A percentile compares a stretch with the other conserved stretches of the same genome.
These are phyloP conservation scores for Colletotrichum costaricense DNA, from an alignment of 2,329 filamentous ascomycete genomes.

Conservation along the genomic window DNA sequence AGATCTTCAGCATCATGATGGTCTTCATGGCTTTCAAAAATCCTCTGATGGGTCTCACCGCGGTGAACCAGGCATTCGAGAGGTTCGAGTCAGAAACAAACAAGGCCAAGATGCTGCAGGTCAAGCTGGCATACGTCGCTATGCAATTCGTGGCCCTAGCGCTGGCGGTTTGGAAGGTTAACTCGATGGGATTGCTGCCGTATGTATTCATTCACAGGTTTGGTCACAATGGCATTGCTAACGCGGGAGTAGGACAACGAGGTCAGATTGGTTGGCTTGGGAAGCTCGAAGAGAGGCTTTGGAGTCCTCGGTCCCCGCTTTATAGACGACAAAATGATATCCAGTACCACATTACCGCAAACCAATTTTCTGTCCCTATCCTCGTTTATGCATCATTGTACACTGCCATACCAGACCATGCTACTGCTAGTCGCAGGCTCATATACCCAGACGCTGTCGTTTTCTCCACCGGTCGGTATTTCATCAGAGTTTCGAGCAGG, in stretches of 20 bases:
- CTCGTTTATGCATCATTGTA: not conserved
- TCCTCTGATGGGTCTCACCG: slow-evolving; percentile 85
- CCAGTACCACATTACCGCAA: not conserved
- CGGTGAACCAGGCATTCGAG: slow-evolving; percentile 88
- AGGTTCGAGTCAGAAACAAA: slow-evolving; percentile 89
- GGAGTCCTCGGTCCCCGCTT: slow-evolving; percentile 73
- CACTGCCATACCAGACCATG: not conserved
- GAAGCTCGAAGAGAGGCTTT: slow-evolving; percentile 78
- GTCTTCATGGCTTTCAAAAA: slow-evolving; percentile 99
- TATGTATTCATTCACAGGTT: slow-evolving; percentile 57
- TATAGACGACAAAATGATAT: slow-evolving; percentile 50
- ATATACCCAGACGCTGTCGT: not conserved
- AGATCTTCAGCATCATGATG: slow-evolving; percentile 99
- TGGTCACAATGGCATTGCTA: not conserved
- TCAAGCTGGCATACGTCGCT: slow-evolving; percentile 87
- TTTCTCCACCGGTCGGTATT: not conserved
- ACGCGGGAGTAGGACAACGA: slow-evolving; percentile 77
- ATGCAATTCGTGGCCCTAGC: slow-evolving; percentile 88
- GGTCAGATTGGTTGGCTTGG: slow-evolving; percentile 98
- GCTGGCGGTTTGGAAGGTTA: slow-evolving; percentile 95
- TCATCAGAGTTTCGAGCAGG: not conserved
- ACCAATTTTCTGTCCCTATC: too few relatives aligned
- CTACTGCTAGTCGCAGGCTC: not conserved
- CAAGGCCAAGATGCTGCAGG: slow-evolving; percentile 77
- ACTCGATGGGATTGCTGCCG: slow-evolving; percentile 94